Percentiles rank a stretch among this genome's conserved stretches.
Conservation (phyloP, 2,329 filamentous ascomycete genomes). For the Alternaria ethzedia region DNA sequence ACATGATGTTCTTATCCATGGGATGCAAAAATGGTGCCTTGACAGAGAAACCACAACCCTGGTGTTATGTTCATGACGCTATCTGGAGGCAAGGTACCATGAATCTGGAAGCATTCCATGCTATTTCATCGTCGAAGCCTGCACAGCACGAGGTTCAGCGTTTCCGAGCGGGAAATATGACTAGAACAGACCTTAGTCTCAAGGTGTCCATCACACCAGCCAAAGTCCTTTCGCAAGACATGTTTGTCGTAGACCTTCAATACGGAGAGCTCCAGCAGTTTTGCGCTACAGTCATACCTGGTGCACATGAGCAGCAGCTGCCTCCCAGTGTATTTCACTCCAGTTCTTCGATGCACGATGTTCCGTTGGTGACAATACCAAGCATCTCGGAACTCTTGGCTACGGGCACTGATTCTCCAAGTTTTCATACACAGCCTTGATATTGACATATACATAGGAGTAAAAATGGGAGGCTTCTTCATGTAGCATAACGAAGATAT, state of each 20-base stretch:
- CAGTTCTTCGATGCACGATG: no score
- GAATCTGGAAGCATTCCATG: background rate
- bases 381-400: no score
- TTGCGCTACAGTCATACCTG: no score
- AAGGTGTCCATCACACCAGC: background rate
- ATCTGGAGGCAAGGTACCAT: background rate
- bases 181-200: background rate
- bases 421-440: no score
- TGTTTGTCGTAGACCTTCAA: constrained; percentile 21
- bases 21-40: constrained; percentile 1
- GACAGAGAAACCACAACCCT: constrained; percentile 1
- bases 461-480: no score
- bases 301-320: no score
- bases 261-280: background rate
- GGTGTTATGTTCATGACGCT: constrained; percentile 13
- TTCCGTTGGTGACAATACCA: no score
- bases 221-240: constrained; percentile 15
- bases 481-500: no score
- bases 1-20: constrained; percentile 2
- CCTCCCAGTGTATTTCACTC: no score
- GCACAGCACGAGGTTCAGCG: background rate
- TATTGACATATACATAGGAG: no score
- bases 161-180: background rate
- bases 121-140: background rate
- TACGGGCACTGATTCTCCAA: no score